Evolutionary conservation across 2,329 filamentous ascomycete species (phyloP).

Genomic region (Aspergillus sp.): DNA sequence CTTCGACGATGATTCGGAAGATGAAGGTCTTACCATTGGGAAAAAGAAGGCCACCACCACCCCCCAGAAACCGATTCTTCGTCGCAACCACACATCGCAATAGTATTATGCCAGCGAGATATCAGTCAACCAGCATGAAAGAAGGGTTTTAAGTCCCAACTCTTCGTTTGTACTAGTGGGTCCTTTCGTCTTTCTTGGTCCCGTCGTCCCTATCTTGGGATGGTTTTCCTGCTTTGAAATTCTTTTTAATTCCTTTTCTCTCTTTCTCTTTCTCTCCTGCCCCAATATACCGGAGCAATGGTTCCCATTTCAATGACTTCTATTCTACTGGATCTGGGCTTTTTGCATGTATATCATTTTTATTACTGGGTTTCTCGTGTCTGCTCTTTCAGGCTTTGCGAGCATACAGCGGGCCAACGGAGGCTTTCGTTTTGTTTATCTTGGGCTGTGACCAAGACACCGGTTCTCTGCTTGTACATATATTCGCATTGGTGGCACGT

Average conservation of each 20-base stretch:
- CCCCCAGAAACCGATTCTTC: slow-evolving; percentile 22
- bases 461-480: slow-evolving; percentile 34
- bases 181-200: neutral
- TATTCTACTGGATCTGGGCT: slow-evolving; percentile 3
- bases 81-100: slow-evolving; percentile 11
- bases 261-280: neutral
- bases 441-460: slow-evolving; percentile 24
- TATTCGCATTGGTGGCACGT: slow-evolving; percentile 28
- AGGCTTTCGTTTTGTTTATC: slow-evolving; percentile 15
- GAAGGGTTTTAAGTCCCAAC: no score
- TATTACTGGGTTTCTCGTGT: slow-evolving; percentile 7
- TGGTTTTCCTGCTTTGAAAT: neutral
- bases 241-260: neutral
- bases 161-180: no score
- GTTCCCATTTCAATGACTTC: slow-evolving; percentile 3
- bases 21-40: slow-evolving; percentile 43
- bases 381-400: slow-evolving; percentile 10
- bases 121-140: no score
- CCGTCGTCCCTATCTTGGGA: no score
- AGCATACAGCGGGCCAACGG: slow-evolving; percentile 19
- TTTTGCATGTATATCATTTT: slow-evolving; percentile 23
- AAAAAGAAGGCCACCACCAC: slow-evolving; percentile 30
- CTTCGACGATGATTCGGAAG: slow-evolving; percentile 40
- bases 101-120: slow-evolving; percentile 5
- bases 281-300: slow-evolving; percentile 1